Evolutionary conservation across 2,329 filamentous ascomycete species (phyloP).

Genomic region (Lachnellula subtilissima): DNA sequence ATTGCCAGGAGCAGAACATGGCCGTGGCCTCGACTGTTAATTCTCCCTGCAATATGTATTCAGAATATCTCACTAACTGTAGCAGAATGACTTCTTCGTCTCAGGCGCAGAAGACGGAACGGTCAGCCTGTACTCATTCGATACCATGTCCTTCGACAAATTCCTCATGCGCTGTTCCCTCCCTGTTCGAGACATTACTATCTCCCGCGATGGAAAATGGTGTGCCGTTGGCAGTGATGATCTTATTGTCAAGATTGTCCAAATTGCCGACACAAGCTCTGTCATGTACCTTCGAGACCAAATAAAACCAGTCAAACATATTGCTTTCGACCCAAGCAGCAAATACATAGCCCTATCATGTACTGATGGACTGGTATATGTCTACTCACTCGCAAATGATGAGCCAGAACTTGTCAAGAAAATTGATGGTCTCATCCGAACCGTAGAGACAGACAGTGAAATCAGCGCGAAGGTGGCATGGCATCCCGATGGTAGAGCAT

Average conservation of each 20-base stretch:
- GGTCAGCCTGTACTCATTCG: slow-evolving; percentile 88
- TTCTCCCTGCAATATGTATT: not conserved
- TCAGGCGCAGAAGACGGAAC: slow-evolving; percentile 91
- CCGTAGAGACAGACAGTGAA: slow-evolving; percentile 71
- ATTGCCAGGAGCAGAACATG: slow-evolving; percentile 81
- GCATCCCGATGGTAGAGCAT: slow-evolving; percentile 92
- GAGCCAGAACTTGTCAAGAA: slow-evolving; percentile 77
- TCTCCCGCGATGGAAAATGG: slow-evolving; percentile 80
- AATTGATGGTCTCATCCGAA: slow-evolving; percentile 79
- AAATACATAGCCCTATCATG: slow-evolving; percentile 74
- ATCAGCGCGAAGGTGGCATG: slow-evolving; percentile 71
- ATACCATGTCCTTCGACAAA: slow-evolving; percentile 68
- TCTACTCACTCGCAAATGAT: slow-evolving; percentile 77
- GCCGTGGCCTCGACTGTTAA: slow-evolving; percentile 65
- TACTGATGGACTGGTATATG: slow-evolving; percentile 81
- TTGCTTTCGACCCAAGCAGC: slow-evolving; percentile 80
- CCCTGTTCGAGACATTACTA: slow-evolving; percentile 77
- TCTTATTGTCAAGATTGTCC: slow-evolving; percentile 83
- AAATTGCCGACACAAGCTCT: slow-evolving; percentile 69
- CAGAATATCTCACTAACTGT: slow-evolving; percentile 9
- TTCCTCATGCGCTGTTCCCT: slow-evolving; percentile 80
- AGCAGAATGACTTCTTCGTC: slow-evolving; percentile 74
- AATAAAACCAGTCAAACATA: slow-evolving; percentile 79
- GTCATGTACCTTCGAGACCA: slow-evolving; percentile 80
- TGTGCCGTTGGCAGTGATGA: slow-evolving; percentile 96